Evolutionary conservation across 2,329 filamentous ascomycete genomes (phyloP), one percentile per base, ranked within the genome.

Genomic region (Emydomyces testavorans): DNA sequence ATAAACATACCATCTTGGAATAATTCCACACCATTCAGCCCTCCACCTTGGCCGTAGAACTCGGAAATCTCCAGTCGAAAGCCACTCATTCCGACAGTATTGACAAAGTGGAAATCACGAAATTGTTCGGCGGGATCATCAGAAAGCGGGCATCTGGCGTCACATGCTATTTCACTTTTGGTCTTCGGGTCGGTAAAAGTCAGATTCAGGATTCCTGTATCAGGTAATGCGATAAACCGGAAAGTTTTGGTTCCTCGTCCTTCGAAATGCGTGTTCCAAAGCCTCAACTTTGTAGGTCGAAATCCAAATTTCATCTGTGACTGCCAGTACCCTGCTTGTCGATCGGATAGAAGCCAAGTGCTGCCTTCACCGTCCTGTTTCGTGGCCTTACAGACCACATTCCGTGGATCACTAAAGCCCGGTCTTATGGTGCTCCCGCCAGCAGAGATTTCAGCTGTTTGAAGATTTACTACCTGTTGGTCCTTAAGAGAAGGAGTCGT

Each of bases 161-260:
- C 87, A 67, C 92, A 98, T 49, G 76, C 80, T 24, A 71, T 67
- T 48, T 82, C 81, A 43, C 77, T 69, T 21, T 83, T 83, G 1
- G 78, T 83, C 32, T 62, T 70, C 20, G 83, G 82, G 59, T 96
- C 87, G 53, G 81, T 68, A 58, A 92, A 96, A 31, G 88, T 94
- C 60, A 98, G 75, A 66, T 96, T 95, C 80, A 98, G 85, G 62
- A 98, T 95, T 45, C 92, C 92, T 53, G 85, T 82, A 59, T 90
- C 79, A 4, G 90, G 89, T 50, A 90, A 71, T 15, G 88, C 85
- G 18, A 85, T 86, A 61, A 87, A 93, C 50, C 88, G 80, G 70
- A 86, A 98, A 0, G 83, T 85, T 68, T 85, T 85, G 24, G 89
- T 94, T 24, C 92, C 89, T 54, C 88, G 81, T 44, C 85, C 87